Evolutionary conservation across 306 rosid species (phyloP).

Genomic region (Prunus campanulata): DNA sequence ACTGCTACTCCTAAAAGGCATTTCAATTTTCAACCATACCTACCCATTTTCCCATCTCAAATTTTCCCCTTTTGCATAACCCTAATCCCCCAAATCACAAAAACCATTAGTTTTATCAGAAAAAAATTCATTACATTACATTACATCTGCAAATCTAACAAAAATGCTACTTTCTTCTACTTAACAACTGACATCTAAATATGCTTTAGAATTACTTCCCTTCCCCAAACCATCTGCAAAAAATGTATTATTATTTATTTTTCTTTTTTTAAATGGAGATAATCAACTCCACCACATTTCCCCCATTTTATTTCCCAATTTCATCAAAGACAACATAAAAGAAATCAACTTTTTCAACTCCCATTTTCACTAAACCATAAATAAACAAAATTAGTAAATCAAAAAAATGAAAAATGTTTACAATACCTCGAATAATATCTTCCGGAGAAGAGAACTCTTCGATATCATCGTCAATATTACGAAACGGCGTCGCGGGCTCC

Average conservation of each 20-base stretch:
- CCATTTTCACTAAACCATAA: neutral
- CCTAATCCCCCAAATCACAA: neutral
- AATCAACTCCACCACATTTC: no score
- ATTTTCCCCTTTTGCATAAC: neutral
- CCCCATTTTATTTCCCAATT: neutral
- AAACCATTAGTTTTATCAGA: neutral
- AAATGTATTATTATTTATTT: neutral
- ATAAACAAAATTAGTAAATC: neutral
- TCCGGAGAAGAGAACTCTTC: constrained; percentile 79
- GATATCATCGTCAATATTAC: constrained; percentile 58
- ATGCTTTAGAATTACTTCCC: neutral
- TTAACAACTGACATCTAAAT: neutral
- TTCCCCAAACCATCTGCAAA: neutral
- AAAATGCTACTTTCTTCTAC: neutral
- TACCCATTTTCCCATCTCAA: neutral
- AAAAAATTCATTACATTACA: neutral
- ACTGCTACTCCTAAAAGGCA: neutral
- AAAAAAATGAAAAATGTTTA: neutral
- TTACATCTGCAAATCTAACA: neutral
- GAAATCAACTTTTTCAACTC: neutral
- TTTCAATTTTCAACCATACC: neutral
- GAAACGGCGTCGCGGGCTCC: constrained; percentile 7
- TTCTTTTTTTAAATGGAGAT: neutral
- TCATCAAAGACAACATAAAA: neutral
- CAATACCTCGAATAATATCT: constrained; percentile 32